Conservation (phyloP, 345 rosid genomes). For the Eucalyptus decipiens region DNA sequence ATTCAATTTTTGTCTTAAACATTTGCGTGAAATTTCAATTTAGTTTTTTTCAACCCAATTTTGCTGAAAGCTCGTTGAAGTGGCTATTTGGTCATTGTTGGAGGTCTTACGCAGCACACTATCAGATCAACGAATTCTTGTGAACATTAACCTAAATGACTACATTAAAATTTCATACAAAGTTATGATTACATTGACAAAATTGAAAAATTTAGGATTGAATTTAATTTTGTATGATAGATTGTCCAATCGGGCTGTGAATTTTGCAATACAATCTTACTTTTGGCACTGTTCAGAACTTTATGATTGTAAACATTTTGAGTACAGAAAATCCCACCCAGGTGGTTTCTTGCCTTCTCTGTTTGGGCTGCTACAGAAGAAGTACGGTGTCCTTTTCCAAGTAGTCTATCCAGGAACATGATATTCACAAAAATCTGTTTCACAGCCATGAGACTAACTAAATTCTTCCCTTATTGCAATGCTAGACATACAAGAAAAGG, state of each 20-base stretch:
- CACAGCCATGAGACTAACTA: background rate
- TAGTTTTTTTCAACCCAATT: no score
- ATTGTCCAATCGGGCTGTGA: no score
- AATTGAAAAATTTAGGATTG: background rate
- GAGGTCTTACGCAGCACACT: accelerated
- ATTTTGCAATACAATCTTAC: background rate
- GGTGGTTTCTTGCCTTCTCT: background rate
- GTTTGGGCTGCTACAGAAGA: background rate
- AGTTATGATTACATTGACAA: background rate
- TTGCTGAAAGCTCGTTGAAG: accelerated
- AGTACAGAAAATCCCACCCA: background rate
- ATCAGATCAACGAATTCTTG: background rate
- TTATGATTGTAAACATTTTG: background rate
- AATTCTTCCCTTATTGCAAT: background rate
- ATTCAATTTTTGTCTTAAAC: no score
- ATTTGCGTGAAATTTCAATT: no score
- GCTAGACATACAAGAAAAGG: background rate
- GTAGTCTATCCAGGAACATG: background rate
- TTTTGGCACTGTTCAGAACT: background rate
- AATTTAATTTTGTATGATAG: accelerated
- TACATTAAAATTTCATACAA: background rate
- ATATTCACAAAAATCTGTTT: background rate
- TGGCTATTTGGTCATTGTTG: background rate
- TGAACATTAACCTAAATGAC: background rate
- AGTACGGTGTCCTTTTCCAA: background rate